A percentile compares a stretch with the other conserved stretches of the same genome.
Evolutionary conservation across 2,329 filamentous ascomycete species (phyloP).

Genomic region (Hymenoscyphus scutula): DNA sequence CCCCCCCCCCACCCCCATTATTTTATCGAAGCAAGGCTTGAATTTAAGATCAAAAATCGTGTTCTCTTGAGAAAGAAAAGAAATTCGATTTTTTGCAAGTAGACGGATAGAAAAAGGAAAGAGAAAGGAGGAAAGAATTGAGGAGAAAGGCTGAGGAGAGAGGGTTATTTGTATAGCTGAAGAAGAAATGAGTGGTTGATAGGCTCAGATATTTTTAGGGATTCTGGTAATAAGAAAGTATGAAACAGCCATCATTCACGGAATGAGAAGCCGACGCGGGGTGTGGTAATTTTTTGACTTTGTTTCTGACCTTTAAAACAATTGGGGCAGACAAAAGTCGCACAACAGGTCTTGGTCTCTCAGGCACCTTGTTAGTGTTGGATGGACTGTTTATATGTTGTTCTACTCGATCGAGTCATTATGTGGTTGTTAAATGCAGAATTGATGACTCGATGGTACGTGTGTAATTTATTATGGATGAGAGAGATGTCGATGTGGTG

Average conservation of each 20-base stretch:
- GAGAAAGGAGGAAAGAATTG: neutral
- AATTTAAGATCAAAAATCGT: neutral
- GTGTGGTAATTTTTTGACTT: neutral
- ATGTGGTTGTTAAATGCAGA: neutral
- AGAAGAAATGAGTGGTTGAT: neutral
- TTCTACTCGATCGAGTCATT: neutral
- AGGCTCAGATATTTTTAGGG: neutral
- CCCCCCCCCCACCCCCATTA: too few relatives aligned
- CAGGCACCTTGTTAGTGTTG: neutral
- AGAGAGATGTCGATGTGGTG: neutral
- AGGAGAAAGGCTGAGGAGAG: neutral
- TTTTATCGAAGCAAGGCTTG: neutral
- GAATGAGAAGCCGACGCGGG: neutral
- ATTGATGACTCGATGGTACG: neutral
- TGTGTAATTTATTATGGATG: neutral
- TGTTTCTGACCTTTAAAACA: neutral
- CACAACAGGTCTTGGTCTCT: neutral
- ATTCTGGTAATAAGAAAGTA: neutral
- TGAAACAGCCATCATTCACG: constrained; percentile 1
- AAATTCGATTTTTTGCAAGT: neutral
- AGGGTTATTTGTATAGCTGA: neutral
- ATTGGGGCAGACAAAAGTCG: neutral
- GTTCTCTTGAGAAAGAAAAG: too few relatives aligned
- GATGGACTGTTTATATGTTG: neutral
- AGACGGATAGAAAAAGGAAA: neutral